A percentile compares a stretch with the other conserved stretches of the same genome.
Conservation (phyloP, 331 rosid species). For the Spiraea crenata region DNA sequence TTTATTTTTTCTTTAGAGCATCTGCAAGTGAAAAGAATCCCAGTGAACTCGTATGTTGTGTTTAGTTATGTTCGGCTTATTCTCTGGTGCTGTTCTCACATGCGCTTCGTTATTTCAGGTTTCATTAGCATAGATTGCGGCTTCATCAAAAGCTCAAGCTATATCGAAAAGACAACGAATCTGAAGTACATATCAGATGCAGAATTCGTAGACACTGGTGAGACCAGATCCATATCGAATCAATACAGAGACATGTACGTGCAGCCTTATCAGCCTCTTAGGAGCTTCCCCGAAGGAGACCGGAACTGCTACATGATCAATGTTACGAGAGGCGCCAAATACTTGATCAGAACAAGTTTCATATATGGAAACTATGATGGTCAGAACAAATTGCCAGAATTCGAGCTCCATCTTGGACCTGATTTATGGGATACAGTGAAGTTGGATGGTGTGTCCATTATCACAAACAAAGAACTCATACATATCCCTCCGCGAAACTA, state of each 20-base stretch:
- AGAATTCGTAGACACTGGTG: conserved; percentile 8
- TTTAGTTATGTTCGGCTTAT: background rate
- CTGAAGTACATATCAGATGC: conserved; percentile 2
- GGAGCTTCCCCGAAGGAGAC: conserved; percentile 20
- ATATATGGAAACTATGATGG: background rate
- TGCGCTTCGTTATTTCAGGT: background rate
- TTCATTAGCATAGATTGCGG: conserved; percentile 18
- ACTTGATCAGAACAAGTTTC: background rate
- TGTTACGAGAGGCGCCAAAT: background rate
- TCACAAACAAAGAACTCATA: conserved; percentile 13
- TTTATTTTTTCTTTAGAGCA: background rate
- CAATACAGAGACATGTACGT: rapidly evolving
- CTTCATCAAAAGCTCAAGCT: background rate
- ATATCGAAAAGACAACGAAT: background rate
- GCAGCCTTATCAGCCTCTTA: background rate
- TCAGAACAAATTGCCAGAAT: background rate
- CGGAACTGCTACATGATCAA: conserved; percentile 19
- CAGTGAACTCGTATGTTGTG: no score
- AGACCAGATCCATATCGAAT: background rate
- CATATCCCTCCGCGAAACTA: conserved; percentile 8
- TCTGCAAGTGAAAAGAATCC: no score
- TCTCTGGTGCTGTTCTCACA: background rate
- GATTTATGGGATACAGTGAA: conserved; percentile 8
- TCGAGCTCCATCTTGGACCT: background rate
- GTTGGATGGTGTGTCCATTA: background rate